These are phyloP conservation scores for Colletotrichum endophyticum DNA, from an alignment of 2,329 filamentous ascomycete genomes.

Conservation along the genomic window DNA sequence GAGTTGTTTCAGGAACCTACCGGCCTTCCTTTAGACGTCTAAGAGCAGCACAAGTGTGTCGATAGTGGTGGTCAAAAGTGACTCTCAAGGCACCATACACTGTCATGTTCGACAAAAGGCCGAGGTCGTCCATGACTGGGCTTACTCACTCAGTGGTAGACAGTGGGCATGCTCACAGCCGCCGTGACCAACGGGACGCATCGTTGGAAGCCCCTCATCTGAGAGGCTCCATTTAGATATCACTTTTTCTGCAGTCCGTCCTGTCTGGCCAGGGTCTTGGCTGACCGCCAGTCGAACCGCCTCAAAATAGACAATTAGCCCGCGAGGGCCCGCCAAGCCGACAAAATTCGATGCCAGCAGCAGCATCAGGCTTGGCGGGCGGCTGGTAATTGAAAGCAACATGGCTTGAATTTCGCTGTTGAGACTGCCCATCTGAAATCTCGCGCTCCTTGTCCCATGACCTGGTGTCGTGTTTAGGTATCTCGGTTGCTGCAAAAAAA, in stretches of 20 bases:
- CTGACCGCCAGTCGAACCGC: constrained; percentile 4
- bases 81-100: not conserved
- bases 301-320: not conserved
- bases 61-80: not conserved
- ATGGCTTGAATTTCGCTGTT: constrained; percentile 15
- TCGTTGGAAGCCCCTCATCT: not conserved
- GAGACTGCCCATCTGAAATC: constrained; percentile 1
- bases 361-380: not conserved
- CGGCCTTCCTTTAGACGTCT: not conserved
- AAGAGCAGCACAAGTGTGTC: not conserved
- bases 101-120: not conserved
- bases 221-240: not conserved
- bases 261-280: not conserved
- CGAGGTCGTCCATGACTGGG: not conserved
- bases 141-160: not conserved
- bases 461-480: constrained; percentile 14
- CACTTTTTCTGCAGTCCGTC: not conserved
- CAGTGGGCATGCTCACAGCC: not conserved
- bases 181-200: not conserved
- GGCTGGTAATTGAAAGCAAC: not conserved
- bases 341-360: not conserved
- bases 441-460: not conserved
- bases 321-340: not conserved
- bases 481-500: constrained; percentile 16
- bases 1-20: constrained; percentile 8